These are phyloP conservation scores for Balamuthia mandrillaris DNA, from an alignment of 208 protist species.

Conservation along the genomic window DNA sequence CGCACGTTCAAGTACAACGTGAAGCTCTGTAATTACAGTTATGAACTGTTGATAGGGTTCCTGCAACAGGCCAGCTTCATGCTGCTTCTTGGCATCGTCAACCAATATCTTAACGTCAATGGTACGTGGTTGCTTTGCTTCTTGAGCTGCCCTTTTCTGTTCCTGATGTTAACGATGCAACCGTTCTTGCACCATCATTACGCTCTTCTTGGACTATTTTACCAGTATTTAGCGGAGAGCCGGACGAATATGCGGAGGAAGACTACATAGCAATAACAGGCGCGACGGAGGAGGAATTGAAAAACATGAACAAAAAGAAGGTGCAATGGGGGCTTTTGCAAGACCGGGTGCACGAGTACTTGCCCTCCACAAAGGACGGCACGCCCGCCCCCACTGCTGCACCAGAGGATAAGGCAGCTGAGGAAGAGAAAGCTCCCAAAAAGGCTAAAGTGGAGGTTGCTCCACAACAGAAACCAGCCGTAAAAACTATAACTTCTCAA, in stretches of 20 bases:
- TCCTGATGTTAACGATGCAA: neutral
- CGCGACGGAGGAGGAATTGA: neutral
- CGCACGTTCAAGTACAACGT: slow-evolving; percentile 63
- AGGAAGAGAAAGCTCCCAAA: neutral
- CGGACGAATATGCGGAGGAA: neutral
- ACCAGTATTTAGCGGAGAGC: slow-evolving; percentile 31
- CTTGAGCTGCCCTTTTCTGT: neutral
- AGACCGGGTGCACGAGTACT: neutral
- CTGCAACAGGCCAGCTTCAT: slow-evolving; percentile 65
- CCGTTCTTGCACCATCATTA: neutral
- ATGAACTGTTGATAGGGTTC: slow-evolving; percentile 66
- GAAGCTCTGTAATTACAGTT: slow-evolving; percentile 58
- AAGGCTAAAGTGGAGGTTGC: neutral
- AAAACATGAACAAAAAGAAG: slow-evolving; percentile 24
- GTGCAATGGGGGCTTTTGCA: slow-evolving; percentile 39
- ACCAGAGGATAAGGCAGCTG: neutral
- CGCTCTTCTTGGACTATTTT: no score
- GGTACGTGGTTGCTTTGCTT: neutral
- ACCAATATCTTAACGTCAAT: slow-evolving; percentile 70
- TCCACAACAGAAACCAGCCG: neutral
- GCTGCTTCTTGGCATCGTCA: slow-evolving; percentile 59
- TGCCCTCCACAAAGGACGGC: neutral
- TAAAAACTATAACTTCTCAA: slow-evolving; percentile 25
- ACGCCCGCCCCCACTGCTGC: neutral
- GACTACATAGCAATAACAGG: slow-evolving; percentile 18